Conservation (phyloP, 177 flowering plant genomes). For the Vitis hybrid region DNA sequence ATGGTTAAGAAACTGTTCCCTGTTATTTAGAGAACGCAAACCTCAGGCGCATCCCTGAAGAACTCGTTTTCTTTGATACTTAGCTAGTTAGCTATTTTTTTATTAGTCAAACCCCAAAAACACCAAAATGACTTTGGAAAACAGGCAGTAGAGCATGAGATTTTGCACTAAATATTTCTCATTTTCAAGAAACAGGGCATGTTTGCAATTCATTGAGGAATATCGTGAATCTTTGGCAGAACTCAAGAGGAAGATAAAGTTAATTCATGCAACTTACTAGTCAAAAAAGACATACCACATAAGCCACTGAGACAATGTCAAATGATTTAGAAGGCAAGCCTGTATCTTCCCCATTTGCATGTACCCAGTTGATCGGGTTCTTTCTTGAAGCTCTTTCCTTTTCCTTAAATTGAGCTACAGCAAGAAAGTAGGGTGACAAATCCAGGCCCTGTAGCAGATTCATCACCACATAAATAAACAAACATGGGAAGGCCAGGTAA, state of each 20-base stretch:
- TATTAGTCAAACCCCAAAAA: too few species aligned
- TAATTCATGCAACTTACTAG: too few species aligned
- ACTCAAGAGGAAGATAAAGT: neutral
- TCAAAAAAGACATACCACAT: slow-evolving; percentile 43
- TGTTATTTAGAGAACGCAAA: too few species aligned
- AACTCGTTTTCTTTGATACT: too few species aligned
- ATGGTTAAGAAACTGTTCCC: too few species aligned
- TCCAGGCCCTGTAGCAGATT: slow-evolving; percentile 58
- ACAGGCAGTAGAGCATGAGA: neutral
- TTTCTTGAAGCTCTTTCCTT: slow-evolving; percentile 36
- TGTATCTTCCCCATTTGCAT: slow-evolving; percentile 77
- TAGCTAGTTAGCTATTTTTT: too few species aligned
- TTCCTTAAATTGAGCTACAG: slow-evolving; percentile 71
- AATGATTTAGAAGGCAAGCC: slow-evolving; percentile 70
- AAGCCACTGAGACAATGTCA: slow-evolving; percentile 65
- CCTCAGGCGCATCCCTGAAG: too few species aligned
- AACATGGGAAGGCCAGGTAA: neutral
- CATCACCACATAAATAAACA: neutral
- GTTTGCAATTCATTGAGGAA: neutral
- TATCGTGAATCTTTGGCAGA: neutral
- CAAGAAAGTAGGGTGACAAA: slow-evolving; percentile 77
- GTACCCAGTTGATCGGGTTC: slow-evolving; percentile 59
- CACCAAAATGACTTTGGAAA: neutral
- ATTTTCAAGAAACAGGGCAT: neutral
- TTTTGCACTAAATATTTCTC: neutral